Evolutionary conservation across 169 alveolate genomes (phyloP), one percentile per base, ranked within the genome.

Genomic region (Cryptosporidium viatorum): DNA sequence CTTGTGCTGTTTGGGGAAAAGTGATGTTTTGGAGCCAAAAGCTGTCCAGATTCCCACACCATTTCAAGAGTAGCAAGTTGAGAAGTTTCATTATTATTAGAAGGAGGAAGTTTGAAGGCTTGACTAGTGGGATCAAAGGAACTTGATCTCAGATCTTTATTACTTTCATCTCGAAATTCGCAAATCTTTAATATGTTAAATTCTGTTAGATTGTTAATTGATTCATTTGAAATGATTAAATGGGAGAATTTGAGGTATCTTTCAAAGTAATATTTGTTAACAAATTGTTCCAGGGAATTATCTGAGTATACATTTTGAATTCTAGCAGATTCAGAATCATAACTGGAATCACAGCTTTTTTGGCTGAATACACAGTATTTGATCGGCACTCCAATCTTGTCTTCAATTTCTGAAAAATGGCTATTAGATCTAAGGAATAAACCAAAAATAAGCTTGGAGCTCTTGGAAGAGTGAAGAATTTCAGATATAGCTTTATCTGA

Each of bases 31-130:
- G 89, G 89, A 35, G 89, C 89, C 9, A 80, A 58, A 26, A 80
- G 75, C 68, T 80, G 89, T 35, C 89, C 89, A 26, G 89, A 80
- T 26, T 80, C 89, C 89, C 89, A 80, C 4, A 80, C 89, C 73
- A 80, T 80, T 48, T 80, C 89, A 18, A 80, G 70, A 1, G 89
- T 59, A 14, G 89, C 89, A 16, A 80, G 75, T 29, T 80, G 89
- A 39, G 89, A 80, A 9, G 75, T 80, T 29, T 80, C 74, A 41
- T 26, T 62, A 29, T 21, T 80, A 29, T 26, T 37, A n/a, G 74
- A 48, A 45, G 70, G 45, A 21, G 71, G 71, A n/a, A 39, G 48
- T 26, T 80, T 67, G 21, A 62, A 18, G 1, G 73, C 21, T 80
- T 39, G 89, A n/a, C 62, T 80, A n/a, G 55, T 80, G 21, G 70